Base-by-base conservation (phyloP, 2,329 filamentous ascomycete species). In the Fusarium napiforme region DNA sequence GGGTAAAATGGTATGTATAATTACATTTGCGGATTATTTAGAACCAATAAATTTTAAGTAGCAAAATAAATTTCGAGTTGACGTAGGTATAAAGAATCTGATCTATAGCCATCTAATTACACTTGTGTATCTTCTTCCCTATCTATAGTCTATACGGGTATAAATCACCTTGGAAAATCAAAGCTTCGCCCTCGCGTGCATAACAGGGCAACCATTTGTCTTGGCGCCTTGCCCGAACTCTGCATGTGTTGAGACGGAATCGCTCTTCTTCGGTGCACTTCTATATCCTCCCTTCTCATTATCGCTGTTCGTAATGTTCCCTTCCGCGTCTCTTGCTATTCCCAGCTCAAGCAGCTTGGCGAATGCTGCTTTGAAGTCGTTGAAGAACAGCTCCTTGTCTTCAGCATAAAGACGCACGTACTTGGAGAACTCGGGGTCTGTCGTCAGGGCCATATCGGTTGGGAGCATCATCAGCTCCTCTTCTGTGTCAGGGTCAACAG, bases 381-480 rank as follows among this genome's bases (percentile, higher is more conserved):
- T 12, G 39, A 64, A 64, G 21, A 64, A 64, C 1, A 63, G 7
- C 7, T 64, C 37, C 45, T 64, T 64, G 6, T 64, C 58, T 8
- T 63, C 14, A 5, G 61, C 45, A 5, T 64, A 64, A 2, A 64
- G 14, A 10, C 36, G 58, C 18, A 63, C 61, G 1, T 63, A 39
- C 26, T 63, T 63, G 18, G 58, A 63, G 45, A 64, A 64, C 45
- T 64, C 37, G 7, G 58, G 18, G 21, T 64, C 61, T 8, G 61
- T 64, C 4, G 58, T 64, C 6, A 64, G 45, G 12, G 61, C 58
- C 3, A 64, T 64, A 4, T 64, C 61, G n/a, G 61, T 64, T 5
- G 61, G 61, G 6, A 64, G 32, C 61, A 64, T 64, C 58, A 64
- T 64, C 37, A 64, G 45, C 43, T 64, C 61, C 16, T 64, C 61